A percentile compares a stretch with the other conserved stretches of the same genome.
Conservation (phyloP, 2,329 filamentous ascomycete species). For the Cladosporium sp. region DNA sequence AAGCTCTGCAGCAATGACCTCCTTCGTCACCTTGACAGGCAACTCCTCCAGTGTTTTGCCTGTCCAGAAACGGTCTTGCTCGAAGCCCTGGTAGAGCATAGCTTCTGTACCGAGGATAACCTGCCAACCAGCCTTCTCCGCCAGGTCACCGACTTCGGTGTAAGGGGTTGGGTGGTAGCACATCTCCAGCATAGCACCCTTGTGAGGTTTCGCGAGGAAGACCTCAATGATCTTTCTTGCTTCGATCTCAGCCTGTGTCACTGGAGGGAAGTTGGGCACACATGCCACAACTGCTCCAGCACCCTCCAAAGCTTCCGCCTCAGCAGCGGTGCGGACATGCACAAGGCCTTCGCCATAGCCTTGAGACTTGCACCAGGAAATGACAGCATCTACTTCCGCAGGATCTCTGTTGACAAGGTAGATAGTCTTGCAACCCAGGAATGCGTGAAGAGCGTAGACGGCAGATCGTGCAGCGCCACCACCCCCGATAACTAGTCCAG, state of each 20-base stretch:
- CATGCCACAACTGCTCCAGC: slow-evolving; percentile 69
- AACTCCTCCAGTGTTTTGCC: slow-evolving; percentile 56
- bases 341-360: slow-evolving; percentile 59
- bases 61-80: slow-evolving; percentile 61
- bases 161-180: slow-evolving; percentile 72
- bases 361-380: slow-evolving; percentile 57
- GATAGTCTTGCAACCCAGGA: slow-evolving; percentile 63
- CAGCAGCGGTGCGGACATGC: slow-evolving; percentile 57
- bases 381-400: slow-evolving; percentile 62
- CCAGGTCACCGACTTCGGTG: slow-evolving; percentile 62
- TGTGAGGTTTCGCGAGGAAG: slow-evolving; percentile 47
- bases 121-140: slow-evolving; percentile 62
- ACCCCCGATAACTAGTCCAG: slow-evolving; percentile 70
- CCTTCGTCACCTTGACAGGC: slow-evolving; percentile 58
- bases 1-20: slow-evolving; percentile 40
- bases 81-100: slow-evolving; percentile 54
- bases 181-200: slow-evolving; percentile 74
- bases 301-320: slow-evolving; percentile 55
- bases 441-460: slow-evolving; percentile 69
- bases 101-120: slow-evolving; percentile 73
- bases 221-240: slow-evolving; percentile 55
- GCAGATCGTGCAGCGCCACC: slow-evolving; percentile 75
- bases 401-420: slow-evolving; percentile 75
- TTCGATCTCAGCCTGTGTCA: slow-evolving; percentile 57
- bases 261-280: slow-evolving; percentile 71